A percentile compares a stretch with the other conserved stretches of the same genome.
phyloP scores from a whole-genome alignment of 257 asterid genomes.

The Sherardia arvensis region DNA sequence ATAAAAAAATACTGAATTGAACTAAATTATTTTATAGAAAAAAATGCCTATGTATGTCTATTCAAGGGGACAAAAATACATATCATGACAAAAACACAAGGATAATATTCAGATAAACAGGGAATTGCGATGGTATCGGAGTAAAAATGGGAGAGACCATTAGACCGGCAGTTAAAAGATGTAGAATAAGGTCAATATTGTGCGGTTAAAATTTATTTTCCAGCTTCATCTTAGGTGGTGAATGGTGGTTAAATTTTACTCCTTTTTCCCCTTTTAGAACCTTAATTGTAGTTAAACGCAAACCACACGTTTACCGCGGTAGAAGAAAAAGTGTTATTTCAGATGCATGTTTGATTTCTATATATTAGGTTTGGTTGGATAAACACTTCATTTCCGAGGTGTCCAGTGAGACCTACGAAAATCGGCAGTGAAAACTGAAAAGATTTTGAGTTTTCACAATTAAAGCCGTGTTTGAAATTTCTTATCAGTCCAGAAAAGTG shows the following conservation, averaged over 20 bases:
- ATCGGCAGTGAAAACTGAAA: background rate
- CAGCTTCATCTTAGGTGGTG: background rate
- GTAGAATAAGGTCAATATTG: background rate
- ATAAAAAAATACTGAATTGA: too few species aligned
- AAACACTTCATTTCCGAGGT: background rate
- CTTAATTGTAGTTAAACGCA: background rate
- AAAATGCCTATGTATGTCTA: too few species aligned
- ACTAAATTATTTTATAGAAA: too few species aligned
- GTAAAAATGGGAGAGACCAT: background rate
- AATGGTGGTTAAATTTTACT: background rate
- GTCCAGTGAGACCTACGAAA: background rate
- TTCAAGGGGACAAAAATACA: too few species aligned
- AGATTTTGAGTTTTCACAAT: background rate
- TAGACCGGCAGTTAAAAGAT: background rate
- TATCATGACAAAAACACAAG: too few species aligned
- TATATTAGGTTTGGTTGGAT: background rate
- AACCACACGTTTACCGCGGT: background rate
- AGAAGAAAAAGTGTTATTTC: background rate
- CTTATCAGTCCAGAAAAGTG: background rate
- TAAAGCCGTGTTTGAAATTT: background rate
- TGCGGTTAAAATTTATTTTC: background rate
- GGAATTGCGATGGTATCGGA: background rate
- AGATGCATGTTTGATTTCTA: background rate
- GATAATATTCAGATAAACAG: too few species aligned
- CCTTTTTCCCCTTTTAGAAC: background rate